Base-by-base conservation (phyloP, 2,329 filamentous ascomycete genomes). In the Trichoderma simmonsii region DNA sequence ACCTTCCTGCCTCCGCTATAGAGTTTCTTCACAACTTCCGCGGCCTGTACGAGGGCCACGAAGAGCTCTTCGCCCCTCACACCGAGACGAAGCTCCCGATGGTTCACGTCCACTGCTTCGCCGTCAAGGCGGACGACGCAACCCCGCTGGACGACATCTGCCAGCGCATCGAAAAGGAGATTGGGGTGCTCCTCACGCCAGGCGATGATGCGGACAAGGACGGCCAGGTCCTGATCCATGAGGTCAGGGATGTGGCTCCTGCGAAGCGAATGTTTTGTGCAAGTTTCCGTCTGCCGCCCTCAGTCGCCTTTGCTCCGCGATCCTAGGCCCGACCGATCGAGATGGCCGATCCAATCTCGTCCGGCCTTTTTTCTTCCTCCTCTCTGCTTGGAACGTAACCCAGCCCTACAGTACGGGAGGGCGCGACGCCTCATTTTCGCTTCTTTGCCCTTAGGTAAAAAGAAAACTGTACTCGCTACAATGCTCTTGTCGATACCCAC, bases 181-280 rank as follows among this genome's bases (percentile, higher is more conserved):
- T 86, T 74, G 84, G 83, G 12, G 77, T 83, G 56, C 73, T 77
- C 73, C 78, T 86, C 65, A 79, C 76, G 71, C 79, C 83, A 12
- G 86, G 84, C 14, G 84, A 88, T 71, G 81, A 88, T 71, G 81
- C 82, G 30, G 83, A 85, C 69, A 79, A 80, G 32, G 82, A 85
- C 62, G 83, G 84, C 6, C 82, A 88, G 76, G 83, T 89, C 48
- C 83, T 83, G 0, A 88, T 94, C 74, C 83, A 89, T 73, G 89
- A 92, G 72, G 94, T 98, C 39, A 88, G 96, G 75, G 90, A 97
- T 76, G 96, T 99, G 70, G 93, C 94, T 72, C 96, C 96, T 6
- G 92, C 93, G 78, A 99, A 99, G 86, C 89, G 92, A 79, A 98
- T 98, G 95, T 98, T 95, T 81, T 98, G 96, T 81, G 95, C 94